Evolutionary conservation across 345 rosid genomes (phyloP).

Genomic region (Gossypium stocksii): DNA sequence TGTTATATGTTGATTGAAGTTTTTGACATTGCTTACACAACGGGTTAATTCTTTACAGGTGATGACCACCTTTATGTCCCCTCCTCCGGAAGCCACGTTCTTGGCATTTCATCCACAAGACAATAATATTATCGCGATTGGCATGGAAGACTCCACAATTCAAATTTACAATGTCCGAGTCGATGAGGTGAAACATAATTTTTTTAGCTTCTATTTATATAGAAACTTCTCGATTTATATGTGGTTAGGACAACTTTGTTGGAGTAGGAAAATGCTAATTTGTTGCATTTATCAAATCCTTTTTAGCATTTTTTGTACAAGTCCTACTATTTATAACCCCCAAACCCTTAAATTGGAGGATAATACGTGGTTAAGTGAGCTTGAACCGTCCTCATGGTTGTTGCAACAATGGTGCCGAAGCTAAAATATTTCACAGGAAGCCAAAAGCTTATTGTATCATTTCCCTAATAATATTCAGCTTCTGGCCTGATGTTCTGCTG

Average conservation of each 20-base stretch:
- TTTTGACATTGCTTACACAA: neutral
- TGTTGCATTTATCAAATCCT: neutral
- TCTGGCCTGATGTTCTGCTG: neutral
- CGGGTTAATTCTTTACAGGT: slow-evolving; percentile 5
- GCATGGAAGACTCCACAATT: slow-evolving; percentile 35
- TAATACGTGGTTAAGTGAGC: too few relatives aligned
- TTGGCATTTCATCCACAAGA: slow-evolving; percentile 37
- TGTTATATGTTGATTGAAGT: neutral
- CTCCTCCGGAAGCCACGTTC: slow-evolving; percentile 32
- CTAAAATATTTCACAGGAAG: neutral
- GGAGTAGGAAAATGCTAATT: neutral
- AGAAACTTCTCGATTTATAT: neutral
- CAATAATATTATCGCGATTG: slow-evolving; percentile 39
- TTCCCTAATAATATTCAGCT: too few relatives aligned
- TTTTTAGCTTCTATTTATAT: neutral
- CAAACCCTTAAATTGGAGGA: too few relatives aligned
- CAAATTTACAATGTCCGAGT: slow-evolving; percentile 28
- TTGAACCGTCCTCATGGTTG: too few relatives aligned
- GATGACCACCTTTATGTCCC: slow-evolving; percentile 26
- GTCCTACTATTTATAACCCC: too few relatives aligned
- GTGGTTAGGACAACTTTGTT: neutral
- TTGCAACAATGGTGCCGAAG: too few relatives aligned
- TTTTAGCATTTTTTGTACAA: too few relatives aligned
- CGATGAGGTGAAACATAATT: slow-evolving; percentile 25
- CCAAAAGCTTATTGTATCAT: neutral